Conservation (phyloP, 805 yeast species). For the Zygoascus biomembranicola region DNA sequence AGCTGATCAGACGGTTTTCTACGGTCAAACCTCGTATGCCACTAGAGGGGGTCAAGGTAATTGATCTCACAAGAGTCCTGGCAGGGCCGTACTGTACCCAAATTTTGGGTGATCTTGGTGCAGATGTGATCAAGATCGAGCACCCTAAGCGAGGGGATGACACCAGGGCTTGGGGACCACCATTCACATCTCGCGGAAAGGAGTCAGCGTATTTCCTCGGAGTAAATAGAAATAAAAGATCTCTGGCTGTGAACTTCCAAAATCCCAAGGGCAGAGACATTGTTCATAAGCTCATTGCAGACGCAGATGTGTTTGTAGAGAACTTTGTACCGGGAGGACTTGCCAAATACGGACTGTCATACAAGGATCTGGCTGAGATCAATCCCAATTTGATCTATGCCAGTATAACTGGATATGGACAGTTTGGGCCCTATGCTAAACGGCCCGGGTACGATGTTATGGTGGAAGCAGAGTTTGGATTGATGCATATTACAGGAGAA, state of each 20-base stretch:
- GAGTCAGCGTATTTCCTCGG: conserved; percentile 34
- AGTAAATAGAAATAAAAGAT: conserved; percentile 32
- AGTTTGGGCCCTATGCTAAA: conserved; percentile 31
- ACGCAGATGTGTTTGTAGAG: conserved; percentile 33
- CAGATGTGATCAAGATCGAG: conserved; percentile 35
- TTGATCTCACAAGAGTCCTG: conserved; percentile 34
- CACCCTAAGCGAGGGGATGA: conserved; percentile 37
- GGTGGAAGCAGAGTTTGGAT: conserved; percentile 39
- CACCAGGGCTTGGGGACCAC: conserved; percentile 39
- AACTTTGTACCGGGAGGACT: conserved; percentile 34
- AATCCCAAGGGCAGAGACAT: conserved; percentile 27
- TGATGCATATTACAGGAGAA: conserved; percentile 37
- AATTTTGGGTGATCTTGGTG: conserved; percentile 36
- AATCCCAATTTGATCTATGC: conserved; percentile 30
- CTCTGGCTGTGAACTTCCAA: conserved; percentile 32
- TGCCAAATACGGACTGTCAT: conserved; percentile 30
- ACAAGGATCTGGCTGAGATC: conserved; percentile 20
- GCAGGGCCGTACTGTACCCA: conserved; percentile 38
- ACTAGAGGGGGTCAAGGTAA: conserved; percentile 27
- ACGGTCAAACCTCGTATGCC: conserved; percentile 19
- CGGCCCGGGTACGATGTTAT: conserved; percentile 38
- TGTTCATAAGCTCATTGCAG: conserved; percentile 22
- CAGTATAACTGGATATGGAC: conserved; percentile 36
- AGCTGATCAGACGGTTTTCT: background rate
- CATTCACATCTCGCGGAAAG: conserved; percentile 26